Conservation (phyloP, 441 rosid species). For the Adansonia grandidieri region DNA sequence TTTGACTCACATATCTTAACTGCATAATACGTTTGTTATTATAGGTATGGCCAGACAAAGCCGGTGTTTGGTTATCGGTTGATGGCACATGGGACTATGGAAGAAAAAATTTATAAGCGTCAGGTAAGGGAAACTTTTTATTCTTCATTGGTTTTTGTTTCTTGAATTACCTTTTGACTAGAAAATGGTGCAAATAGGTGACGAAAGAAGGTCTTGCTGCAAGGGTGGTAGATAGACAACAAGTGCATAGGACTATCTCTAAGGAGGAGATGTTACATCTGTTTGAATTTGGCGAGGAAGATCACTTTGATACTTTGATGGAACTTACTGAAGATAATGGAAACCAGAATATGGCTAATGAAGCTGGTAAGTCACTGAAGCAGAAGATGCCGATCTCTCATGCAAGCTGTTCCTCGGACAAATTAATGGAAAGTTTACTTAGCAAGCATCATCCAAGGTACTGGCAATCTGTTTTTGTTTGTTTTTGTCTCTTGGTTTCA, state of each 20-base stretch:
- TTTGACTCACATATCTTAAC: neutral
- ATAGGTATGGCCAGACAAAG: slow-evolving; percentile 96
- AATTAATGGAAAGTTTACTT: slow-evolving; percentile 81
- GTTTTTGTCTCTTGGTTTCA: neutral
- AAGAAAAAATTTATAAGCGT: slow-evolving; percentile 98
- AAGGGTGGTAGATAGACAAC: slow-evolving; percentile 99
- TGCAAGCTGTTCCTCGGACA: slow-evolving; percentile 81
- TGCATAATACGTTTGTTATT: slow-evolving; percentile 28
- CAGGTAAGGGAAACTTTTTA: slow-evolving; percentile 61
- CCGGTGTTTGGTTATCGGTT: slow-evolving; percentile 97
- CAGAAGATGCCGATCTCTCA: slow-evolving; percentile 57
- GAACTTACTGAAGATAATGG: slow-evolving; percentile 48
- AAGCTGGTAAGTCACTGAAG: slow-evolving; percentile 51
- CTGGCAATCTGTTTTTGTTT: slow-evolving; percentile 6
- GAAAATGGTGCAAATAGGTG: slow-evolving; percentile 59
- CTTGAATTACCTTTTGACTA: slow-evolving; percentile 31
- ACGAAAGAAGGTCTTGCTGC: slow-evolving; percentile 99
- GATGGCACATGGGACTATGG: slow-evolving; percentile 98
- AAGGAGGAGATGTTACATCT: slow-evolving; percentile 99
- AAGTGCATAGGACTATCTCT: slow-evolving; percentile 92
- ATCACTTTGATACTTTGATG: slow-evolving; percentile 57
- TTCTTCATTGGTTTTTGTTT: slow-evolving; percentile 29
- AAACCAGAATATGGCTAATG: slow-evolving; percentile 34
- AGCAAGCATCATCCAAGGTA: slow-evolving; percentile 84
- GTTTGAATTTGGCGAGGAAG: slow-evolving; percentile 97